Percentiles rank a stretch among this genome's conserved stretches.
Conservation (phyloP, 2,329 filamentous ascomycete species). For the Verticillium albo-atrum region DNA sequence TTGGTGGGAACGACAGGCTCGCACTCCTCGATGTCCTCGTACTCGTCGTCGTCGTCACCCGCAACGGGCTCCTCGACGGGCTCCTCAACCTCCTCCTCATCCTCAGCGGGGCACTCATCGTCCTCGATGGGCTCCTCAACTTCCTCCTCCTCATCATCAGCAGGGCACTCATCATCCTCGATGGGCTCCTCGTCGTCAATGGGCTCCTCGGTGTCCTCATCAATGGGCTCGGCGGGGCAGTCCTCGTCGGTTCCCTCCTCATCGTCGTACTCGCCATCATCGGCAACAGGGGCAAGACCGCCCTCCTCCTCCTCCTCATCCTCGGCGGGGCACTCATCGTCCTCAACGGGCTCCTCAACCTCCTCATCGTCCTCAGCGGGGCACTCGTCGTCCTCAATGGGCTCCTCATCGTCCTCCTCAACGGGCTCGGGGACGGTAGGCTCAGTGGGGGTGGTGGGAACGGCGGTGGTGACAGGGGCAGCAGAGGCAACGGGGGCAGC, state of each 20-base stretch:
- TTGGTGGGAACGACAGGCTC: constrained; percentile 5
- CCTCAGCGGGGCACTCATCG: constrained; percentile 1
- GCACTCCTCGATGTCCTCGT: constrained; percentile 2
- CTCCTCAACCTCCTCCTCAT: neutral
- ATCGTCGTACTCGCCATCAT: constrained; percentile 3
- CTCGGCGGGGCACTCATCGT: constrained; percentile 8
- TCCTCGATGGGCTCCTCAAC: neutral
- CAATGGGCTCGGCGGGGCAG: constrained; percentile 8
- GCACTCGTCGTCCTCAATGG: constrained; percentile 1
- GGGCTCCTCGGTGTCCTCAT: neutral
- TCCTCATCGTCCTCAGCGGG: neutral
- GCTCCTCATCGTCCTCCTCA: constrained; percentile 1
- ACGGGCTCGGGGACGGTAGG: neutral
- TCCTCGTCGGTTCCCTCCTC: constrained; percentile 8
- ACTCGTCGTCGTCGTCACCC: neutral
- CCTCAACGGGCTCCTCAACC: constrained; percentile 1
- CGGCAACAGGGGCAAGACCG: neutral
- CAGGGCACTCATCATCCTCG: neutral
- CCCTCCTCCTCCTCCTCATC: constrained; percentile 1
- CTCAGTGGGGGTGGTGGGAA: constrained; percentile 2
- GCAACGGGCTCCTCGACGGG: neutral
- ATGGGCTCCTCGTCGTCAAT: neutral
- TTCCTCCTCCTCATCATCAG: neutral
- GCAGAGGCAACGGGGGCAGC: neutral
- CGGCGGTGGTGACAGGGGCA: neutral